Conservation (phyloP, 371 early-diverging fungal genomes). For the Mucor sp. region DNA sequence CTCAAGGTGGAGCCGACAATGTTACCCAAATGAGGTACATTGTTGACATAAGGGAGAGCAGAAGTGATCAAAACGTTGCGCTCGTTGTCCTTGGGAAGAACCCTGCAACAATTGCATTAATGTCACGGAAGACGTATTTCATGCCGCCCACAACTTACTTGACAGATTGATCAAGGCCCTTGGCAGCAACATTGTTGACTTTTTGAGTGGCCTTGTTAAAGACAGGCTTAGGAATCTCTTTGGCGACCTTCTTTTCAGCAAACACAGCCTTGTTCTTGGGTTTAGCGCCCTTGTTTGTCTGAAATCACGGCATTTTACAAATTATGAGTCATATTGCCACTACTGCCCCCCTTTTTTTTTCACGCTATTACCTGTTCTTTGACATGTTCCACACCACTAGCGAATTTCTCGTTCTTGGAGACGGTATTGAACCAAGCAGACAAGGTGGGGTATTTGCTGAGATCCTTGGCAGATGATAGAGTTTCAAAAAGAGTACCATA, state of each 20-base stretch:
- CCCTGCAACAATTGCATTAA: conserved; percentile 28
- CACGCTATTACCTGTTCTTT: conserved; percentile 25
- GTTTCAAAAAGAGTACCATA: conserved; percentile 42
- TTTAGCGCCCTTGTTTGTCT: conserved; percentile 36
- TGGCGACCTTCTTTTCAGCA: conserved; percentile 30
- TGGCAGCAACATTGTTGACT: conserved; percentile 23
- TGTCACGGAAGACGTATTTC: background rate
- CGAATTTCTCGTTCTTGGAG: conserved; percentile 27
- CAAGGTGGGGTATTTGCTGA: conserved; percentile 35
- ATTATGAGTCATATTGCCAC: conserved; percentile 12
- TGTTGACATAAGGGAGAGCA: conserved; percentile 99
- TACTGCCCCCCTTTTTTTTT: background rate
- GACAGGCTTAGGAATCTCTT: conserved; percentile 25
- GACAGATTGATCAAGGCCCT: conserved; percentile 15
- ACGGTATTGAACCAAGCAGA: conserved; percentile 34
- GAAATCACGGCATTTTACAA: background rate
- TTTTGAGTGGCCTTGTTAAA: conserved; percentile 44
- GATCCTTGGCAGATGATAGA: conserved; percentile 26
- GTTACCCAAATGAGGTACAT: conserved; percentile 99
- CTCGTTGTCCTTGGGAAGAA: conserved; percentile 65
- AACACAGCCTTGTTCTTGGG: conserved; percentile 37
- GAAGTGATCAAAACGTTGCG: conserved; percentile 96
- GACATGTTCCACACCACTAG: conserved; percentile 32
- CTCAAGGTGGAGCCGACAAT: conserved; percentile 98
- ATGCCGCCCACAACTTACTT: conserved; percentile 20